Percentiles rank a stretch among this genome's conserved stretches.
Conservation (phyloP, 164 flowering plant genomes). For the Piper betle region DNA sequence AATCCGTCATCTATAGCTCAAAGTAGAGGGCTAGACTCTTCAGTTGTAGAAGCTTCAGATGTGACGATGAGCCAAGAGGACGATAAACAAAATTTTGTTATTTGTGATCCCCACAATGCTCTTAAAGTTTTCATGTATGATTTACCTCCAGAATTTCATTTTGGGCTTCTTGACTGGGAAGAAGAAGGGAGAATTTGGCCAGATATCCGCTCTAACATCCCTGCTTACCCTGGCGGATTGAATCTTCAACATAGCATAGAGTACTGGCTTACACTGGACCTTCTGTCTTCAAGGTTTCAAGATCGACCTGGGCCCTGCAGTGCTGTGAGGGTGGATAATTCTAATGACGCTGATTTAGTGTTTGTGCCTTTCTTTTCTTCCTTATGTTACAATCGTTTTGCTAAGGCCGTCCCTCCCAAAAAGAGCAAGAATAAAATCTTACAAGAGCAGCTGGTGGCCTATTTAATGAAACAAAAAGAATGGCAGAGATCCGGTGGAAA, state of each 20-base stretch:
- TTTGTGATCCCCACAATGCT: slow-evolving; percentile 9
- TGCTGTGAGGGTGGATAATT: slow-evolving; percentile 60
- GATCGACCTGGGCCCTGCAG: slow-evolving; percentile 16
- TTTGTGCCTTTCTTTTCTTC: slow-evolving; percentile 96
- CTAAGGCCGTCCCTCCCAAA: slow-evolving; percentile 32
- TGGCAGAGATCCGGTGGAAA: slow-evolving; percentile 85
- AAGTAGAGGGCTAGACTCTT: slow-evolving; percentile 8
- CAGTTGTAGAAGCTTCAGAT: slow-evolving; percentile 3
- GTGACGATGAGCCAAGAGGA: slow-evolving; percentile 3
- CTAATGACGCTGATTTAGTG: slow-evolving; percentile 73
- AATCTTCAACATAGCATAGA: slow-evolving; percentile 91
- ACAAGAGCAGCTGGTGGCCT: slow-evolving; percentile 63
- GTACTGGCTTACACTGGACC: slow-evolving; percentile 90
- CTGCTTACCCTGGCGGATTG: slow-evolving; percentile 78
- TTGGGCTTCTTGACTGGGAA: slow-evolving; percentile 70
- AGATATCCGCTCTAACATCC: slow-evolving; percentile 38
- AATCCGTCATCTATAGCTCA: slow-evolving; percentile 7
- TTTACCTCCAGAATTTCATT: slow-evolving; percentile 80
- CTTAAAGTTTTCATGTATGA: slow-evolving; percentile 88
- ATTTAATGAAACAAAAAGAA: slow-evolving; percentile 44
- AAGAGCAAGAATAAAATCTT: slow-evolving; percentile 37
- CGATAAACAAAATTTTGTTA: slow-evolving; percentile 5
- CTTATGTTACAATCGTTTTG: slow-evolving; percentile 56
- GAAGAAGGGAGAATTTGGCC: slow-evolving; percentile 60
- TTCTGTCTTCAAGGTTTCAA: slow-evolving; percentile 44